phyloP scores from a whole-genome alignment of 2,329 filamentous ascomycete species.

The Talaromyces sp. region DNA sequence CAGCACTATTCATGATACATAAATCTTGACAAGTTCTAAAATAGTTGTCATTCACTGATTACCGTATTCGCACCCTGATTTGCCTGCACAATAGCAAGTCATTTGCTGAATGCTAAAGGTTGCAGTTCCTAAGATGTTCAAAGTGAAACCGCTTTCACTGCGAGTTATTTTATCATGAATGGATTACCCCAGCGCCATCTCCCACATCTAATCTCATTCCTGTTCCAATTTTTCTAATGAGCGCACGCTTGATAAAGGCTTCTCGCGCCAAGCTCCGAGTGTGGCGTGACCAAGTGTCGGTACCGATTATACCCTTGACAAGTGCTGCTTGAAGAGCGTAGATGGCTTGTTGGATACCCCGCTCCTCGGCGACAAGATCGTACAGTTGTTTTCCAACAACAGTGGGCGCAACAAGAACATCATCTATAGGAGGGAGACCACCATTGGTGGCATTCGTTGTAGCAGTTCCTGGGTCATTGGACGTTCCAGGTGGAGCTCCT shows the following conservation, averaged over 20 bases:
- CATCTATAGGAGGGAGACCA: slow-evolving; percentile 72
- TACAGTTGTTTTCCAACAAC: slow-evolving; percentile 93
- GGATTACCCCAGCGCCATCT: neutral
- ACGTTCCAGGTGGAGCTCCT: slow-evolving; percentile 11
- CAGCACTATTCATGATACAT: neutral
- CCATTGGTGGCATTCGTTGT: slow-evolving; percentile 14
- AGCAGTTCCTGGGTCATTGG: slow-evolving; percentile 14
- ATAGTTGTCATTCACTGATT: neutral
- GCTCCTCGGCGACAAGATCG: slow-evolving; percentile 79
- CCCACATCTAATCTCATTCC: slow-evolving; percentile 39
- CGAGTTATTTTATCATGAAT: neutral
- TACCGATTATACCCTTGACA: slow-evolving; percentile 40
- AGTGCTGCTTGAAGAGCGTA: slow-evolving; percentile 54
- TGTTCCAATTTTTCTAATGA: slow-evolving; percentile 41
- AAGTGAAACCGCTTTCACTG: neutral
- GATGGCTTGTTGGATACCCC: slow-evolving; percentile 78
- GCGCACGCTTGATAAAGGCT: slow-evolving; percentile 42
- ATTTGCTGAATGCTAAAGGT: neutral
- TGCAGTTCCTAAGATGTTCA: neutral
- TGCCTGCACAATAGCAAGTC: neutral
- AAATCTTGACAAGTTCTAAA: neutral
- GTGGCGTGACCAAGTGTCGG: slow-evolving; percentile 43
- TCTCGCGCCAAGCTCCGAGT: slow-evolving; percentile 44
- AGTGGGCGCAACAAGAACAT: slow-evolving; percentile 86
- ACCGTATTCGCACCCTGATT: neutral